A percentile compares a stretch with the other conserved stretches of the same genome.
These are phyloP conservation scores for Mycogone perniciosa DNA, from an alignment of 2,329 filamentous ascomycete species.

Conservation along the genomic window DNA sequence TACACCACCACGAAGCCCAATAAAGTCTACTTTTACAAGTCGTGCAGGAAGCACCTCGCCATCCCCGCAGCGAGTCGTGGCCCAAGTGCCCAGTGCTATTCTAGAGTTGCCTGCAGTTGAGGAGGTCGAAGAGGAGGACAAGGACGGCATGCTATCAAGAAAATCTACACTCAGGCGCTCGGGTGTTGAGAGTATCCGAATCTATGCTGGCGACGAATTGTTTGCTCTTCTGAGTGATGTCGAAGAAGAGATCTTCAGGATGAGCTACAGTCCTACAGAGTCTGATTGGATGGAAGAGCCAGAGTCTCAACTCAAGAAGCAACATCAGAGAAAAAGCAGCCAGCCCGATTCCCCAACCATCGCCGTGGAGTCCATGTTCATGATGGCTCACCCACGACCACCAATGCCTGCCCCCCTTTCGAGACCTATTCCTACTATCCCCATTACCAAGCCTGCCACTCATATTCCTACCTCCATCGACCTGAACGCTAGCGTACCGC, in stretches of 20 bases:
- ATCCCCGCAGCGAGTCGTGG: conserved; percentile 45
- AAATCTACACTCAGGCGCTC: conserved; percentile 26
- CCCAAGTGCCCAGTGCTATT: conserved; percentile 51
- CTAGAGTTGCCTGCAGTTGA: conserved; percentile 45
- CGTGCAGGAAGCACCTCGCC: conserved; percentile 34
- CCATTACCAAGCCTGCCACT: conserved; percentile 10
- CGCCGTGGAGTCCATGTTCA: conserved; percentile 5
- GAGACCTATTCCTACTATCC: conserved; percentile 26
- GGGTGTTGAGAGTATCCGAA: conserved; percentile 57
- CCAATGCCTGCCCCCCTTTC: conserved; percentile 18
- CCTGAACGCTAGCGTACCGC: conserved; percentile 11
- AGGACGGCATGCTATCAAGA: conserved; percentile 21
- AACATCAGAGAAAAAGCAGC: conserved; percentile 43
- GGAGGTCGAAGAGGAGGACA: conserved; percentile 27
- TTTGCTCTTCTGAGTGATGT: conserved; percentile 62
- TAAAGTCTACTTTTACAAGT: conserved; percentile 33
- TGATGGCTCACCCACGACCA: background rate
- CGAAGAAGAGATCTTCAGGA: conserved; percentile 40
- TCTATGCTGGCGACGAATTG: conserved; percentile 62
- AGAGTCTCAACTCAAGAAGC: conserved; percentile 26
- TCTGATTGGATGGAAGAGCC: conserved; percentile 3
- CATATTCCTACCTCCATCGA: conserved; percentile 22
- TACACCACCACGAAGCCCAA: conserved; percentile 55
- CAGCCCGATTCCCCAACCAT: conserved; percentile 19
- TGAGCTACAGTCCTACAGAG: conserved; percentile 22